phyloP scores from a whole-genome alignment of 768 basidiomycete genomes.

The Russula sp. region DNA sequence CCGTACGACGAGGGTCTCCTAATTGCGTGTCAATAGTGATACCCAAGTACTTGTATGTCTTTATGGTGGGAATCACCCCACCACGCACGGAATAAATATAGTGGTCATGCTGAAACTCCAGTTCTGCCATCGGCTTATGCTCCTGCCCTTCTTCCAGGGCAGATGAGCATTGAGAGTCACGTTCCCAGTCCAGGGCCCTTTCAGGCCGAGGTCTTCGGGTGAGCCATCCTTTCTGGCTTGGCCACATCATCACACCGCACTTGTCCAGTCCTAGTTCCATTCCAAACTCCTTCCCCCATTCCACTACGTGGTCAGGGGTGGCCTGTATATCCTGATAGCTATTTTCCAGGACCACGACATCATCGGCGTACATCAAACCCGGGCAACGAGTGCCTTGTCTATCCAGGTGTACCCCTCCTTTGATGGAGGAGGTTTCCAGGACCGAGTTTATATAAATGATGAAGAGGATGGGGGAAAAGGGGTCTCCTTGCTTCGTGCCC shows the following conservation, averaged over 20 bases:
- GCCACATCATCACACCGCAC: not conserved
- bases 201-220: too few species aligned
- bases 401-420: too few species aligned
- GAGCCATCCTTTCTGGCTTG: not conserved
- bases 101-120: not conserved
- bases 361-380: not conserved
- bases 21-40: constrained; percentile 25
- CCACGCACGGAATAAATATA: not conserved
- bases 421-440: too few species aligned
- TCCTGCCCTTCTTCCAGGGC: too few species aligned
- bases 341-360: not conserved
- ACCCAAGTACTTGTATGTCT: constrained; percentile 34
- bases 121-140: too few species aligned
- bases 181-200: too few species aligned
- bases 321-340: not conserved
- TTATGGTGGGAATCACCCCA: constrained; percentile 9
- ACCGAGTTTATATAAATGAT: constrained; percentile 14
- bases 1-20: not conserved
- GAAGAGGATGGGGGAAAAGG: constrained; percentile 18
- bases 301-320: not conserved
- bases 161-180: too few species aligned
- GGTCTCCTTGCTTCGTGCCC: constrained; percentile 18
- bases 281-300: not conserved
- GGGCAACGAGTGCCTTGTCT: not conserved
- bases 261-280: constrained; percentile 3